Percentiles rank a stretch among this genome's conserved stretches.
These are phyloP conservation scores for Talaromyces sp. DNA, from an alignment of 2,329 filamentous ascomycete species.

Conservation along the genomic window DNA sequence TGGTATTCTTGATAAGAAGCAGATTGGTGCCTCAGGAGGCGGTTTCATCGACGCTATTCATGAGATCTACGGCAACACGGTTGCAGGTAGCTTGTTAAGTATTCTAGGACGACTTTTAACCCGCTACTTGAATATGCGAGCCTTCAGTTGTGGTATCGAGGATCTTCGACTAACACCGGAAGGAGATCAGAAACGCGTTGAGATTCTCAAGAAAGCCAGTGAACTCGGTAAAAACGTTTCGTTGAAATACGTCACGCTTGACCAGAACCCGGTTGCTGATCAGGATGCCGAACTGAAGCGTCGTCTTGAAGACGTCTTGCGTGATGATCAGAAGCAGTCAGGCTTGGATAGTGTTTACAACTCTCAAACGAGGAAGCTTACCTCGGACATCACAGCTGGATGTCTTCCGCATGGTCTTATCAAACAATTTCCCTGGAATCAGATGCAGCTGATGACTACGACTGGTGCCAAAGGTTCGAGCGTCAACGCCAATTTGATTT, in stretches of 20 bases:
- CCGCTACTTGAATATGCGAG: slow-evolving; percentile 84
- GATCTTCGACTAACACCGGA: slow-evolving; percentile 80
- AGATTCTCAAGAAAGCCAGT: slow-evolving; percentile 65
- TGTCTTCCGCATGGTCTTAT: slow-evolving; percentile 80
- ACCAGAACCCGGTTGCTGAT: slow-evolving; percentile 58
- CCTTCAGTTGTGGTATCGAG: slow-evolving; percentile 96
- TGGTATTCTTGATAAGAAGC: slow-evolving; percentile 92
- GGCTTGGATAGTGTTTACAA: slow-evolving; percentile 89
- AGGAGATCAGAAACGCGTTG: slow-evolving; percentile 68
- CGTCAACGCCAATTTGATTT: slow-evolving; percentile 97
- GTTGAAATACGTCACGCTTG: slow-evolving; percentile 81
- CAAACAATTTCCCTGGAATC: slow-evolving; percentile 92
- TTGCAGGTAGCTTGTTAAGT: slow-evolving; percentile 83
- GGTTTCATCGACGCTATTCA: slow-evolving; percentile 90
- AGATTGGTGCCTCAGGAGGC: slow-evolving; percentile 81
- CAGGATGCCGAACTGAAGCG: slow-evolving; percentile 68
- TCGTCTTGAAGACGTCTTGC: slow-evolving; percentile 81
- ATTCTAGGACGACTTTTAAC: slow-evolving; percentile 86
- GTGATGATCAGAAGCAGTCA: slow-evolving; percentile 86
- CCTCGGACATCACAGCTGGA: slow-evolving; percentile 69
- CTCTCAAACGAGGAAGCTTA: slow-evolving; percentile 64
- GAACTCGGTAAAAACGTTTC: slow-evolving; percentile 74
- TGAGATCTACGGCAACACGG: slow-evolving; percentile 83
- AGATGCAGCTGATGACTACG: slow-evolving; percentile 98
- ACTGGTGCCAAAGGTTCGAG: slow-evolving; percentile 90